phyloP scores from a whole-genome alignment of 148 eudicot genomes.

The Salicornia ramosissima region DNA sequence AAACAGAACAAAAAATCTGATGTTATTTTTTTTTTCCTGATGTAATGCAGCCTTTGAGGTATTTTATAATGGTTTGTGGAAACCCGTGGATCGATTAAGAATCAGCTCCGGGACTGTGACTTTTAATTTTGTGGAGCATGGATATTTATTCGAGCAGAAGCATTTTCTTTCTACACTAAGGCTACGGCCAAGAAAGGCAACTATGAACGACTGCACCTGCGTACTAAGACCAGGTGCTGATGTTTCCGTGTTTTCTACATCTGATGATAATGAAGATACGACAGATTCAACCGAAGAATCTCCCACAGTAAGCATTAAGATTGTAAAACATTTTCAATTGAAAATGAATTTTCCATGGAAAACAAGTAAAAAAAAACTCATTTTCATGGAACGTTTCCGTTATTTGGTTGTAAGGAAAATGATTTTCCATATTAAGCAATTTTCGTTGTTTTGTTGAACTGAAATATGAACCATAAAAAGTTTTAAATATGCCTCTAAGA shows the following conservation, averaged over 20 bases:
- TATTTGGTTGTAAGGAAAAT: too few species aligned
- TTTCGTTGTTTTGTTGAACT: too few species aligned
- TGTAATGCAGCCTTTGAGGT: constrained; percentile 72
- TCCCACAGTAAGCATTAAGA: constrained; percentile 40
- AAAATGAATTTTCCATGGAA: too few species aligned
- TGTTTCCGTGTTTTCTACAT: constrained; percentile 48
- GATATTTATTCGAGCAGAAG: constrained; percentile 48
- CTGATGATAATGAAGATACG: constrained; percentile 27
- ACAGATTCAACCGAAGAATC: constrained; percentile 43
- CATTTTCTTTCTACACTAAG: constrained; percentile 59
- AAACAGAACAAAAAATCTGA: not conserved
- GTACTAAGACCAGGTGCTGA: constrained; percentile 80
- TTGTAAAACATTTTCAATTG: too few species aligned
- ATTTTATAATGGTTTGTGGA: constrained; percentile 57
- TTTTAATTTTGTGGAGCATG: constrained; percentile 42
- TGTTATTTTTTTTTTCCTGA: not conserved
- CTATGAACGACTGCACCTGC: constrained; percentile 61
- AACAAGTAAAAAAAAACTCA: too few species aligned
- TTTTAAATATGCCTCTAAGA: too few species aligned
- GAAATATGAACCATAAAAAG: too few species aligned
- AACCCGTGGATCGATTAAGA: constrained; percentile 54
- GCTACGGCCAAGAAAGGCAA: constrained; percentile 70
- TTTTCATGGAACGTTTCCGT: too few species aligned
- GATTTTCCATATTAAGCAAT: too few species aligned
- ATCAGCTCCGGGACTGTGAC: constrained; percentile 50